Conservation (phyloP, 2,329 filamentous ascomycete species). For the Fusarium longipes region DNA sequence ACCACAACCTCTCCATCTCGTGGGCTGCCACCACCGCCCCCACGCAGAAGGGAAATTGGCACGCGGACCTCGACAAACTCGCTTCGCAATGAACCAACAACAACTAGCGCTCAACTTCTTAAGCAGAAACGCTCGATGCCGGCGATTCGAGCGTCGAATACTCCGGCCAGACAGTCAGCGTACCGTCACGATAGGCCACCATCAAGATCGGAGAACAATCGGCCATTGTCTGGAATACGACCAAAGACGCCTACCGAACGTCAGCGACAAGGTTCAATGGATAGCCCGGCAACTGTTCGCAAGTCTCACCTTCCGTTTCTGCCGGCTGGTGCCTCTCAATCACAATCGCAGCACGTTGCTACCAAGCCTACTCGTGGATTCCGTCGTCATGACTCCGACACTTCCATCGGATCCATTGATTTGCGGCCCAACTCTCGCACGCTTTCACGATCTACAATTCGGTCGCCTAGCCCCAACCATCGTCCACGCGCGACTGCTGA, state of each 20-base stretch:
- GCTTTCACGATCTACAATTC: constrained; percentile 67
- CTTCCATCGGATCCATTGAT: constrained; percentile 68
- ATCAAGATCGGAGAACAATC: constrained; percentile 65
- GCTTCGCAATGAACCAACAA: constrained; percentile 70
- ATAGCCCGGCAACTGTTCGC: constrained; percentile 64
- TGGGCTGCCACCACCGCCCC: constrained; percentile 69
- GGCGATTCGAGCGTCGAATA: constrained; percentile 64
- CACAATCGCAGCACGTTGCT: constrained; percentile 81
- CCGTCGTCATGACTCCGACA: constrained; percentile 85
- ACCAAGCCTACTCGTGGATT: constrained; percentile 77
- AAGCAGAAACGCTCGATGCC: constrained; percentile 74
- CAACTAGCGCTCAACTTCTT: constrained; percentile 72
- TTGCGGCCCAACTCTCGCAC: constrained; percentile 67
- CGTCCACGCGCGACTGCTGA: constrained; percentile 60
- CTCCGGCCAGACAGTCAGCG: constrained; percentile 61
- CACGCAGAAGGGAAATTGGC: constrained; percentile 69
- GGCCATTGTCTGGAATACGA: constrained; percentile 65
- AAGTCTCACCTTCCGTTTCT: constrained; percentile 79
- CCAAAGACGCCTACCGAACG: constrained; percentile 80
- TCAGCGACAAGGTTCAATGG: constrained; percentile 58
- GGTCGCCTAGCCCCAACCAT: constrained; percentile 68
- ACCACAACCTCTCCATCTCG: constrained; percentile 67
- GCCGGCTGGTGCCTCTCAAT: constrained; percentile 77
- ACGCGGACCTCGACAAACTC: constrained; percentile 65
- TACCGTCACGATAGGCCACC: constrained; percentile 67